phyloP scores from a whole-genome alignment of 2,329 filamentous ascomycete species.

The Aspergillus hortae region DNA sequence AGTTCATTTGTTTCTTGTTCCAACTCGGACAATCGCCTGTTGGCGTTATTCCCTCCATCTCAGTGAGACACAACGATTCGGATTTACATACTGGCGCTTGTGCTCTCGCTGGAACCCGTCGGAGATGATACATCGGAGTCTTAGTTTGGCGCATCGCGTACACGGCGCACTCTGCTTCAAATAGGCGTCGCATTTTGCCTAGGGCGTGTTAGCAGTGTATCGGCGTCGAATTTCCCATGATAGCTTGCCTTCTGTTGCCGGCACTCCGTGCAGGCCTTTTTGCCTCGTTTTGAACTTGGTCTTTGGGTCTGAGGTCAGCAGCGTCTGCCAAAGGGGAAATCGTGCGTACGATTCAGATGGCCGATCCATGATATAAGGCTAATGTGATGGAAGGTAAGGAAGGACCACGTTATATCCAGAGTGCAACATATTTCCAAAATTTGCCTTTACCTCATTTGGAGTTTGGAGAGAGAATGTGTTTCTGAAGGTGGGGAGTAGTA shows the following conservation, averaged over 20 bases:
- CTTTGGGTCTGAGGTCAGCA: too few relatives aligned
- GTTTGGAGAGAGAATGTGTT: too few relatives aligned
- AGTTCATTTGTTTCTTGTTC: slow-evolving; percentile 37
- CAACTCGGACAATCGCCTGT: slow-evolving; percentile 35
- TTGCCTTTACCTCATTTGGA: too few relatives aligned
- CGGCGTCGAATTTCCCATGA: neutral
- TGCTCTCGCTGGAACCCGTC: slow-evolving; percentile 43
- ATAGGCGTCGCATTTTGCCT: slow-evolving; percentile 41
- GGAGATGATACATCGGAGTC: slow-evolving; percentile 36
- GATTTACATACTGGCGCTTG: slow-evolving; percentile 36
- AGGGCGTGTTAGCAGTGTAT: neutral
- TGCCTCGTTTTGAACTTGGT: slow-evolving; percentile 22
- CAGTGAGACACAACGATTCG: too few relatives aligned
- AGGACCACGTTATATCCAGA: too few relatives aligned
- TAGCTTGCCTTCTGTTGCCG: slow-evolving; percentile 38
- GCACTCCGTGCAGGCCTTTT: slow-evolving; percentile 44
- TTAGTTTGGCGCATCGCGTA: slow-evolving; percentile 36
- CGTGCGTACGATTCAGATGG: neutral
- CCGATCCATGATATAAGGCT: neutral
- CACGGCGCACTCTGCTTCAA: slow-evolving; percentile 34
- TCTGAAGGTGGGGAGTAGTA: too few relatives aligned
- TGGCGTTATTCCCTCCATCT: neutral
- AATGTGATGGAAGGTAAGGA: too few relatives aligned
- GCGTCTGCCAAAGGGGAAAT: neutral
- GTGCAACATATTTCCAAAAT: too few relatives aligned